Base-by-base conservation (phyloP, 148 eudicot species). In the Chenopodium berlandieri region DNA sequence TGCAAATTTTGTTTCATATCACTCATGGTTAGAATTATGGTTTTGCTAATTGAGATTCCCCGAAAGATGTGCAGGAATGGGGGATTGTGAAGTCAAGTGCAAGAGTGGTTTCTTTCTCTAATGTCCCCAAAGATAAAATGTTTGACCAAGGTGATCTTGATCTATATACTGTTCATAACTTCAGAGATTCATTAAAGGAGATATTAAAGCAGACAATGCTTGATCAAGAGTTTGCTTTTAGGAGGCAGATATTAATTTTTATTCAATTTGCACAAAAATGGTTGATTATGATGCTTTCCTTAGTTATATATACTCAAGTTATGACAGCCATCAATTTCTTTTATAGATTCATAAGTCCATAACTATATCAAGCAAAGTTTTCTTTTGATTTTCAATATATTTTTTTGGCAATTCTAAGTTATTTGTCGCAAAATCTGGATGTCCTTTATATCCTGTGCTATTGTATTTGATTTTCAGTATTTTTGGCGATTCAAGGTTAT, bases 221-320 rank as follows among this genome's bases (percentile, higher is more conserved):
- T 76, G 84, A 85, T 78, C 97, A 90, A 78, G 92, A 91, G 82
- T 80, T 81, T 34, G 75, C 78, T 75, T 90, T 88, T 79, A 84
- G 84, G 84, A 84, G 84, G 47, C 97, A 92, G 91, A 94, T 92
- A 82, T 52, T 34, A 52, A 75, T 48, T 37, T 4, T 14, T 44
- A 52, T 66, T 52, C 58, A 23, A 34, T 34, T 14, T 11, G 63
- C 44, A 66, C 34, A 27, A n/a, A 31, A 19, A 31, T 8, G 22
- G 32, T 12, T 64, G 11, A 16, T 30, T 65, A 31, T 32, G 34
- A 46, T 46, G 27, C 32, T 74, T 46, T 63, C 78, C 56, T 17
- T 34, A 25, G 56, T 10, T 69, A 58, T 75, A 9, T 56, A 58
- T 60, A 32, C 69, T 11, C 11, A 62, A 47, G 17, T 64, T 64